Percentiles rank a stretch among this genome's conserved stretches.
Conservation (phyloP, 768 basidiomycete species). For the Sarcodon sp. region DNA sequence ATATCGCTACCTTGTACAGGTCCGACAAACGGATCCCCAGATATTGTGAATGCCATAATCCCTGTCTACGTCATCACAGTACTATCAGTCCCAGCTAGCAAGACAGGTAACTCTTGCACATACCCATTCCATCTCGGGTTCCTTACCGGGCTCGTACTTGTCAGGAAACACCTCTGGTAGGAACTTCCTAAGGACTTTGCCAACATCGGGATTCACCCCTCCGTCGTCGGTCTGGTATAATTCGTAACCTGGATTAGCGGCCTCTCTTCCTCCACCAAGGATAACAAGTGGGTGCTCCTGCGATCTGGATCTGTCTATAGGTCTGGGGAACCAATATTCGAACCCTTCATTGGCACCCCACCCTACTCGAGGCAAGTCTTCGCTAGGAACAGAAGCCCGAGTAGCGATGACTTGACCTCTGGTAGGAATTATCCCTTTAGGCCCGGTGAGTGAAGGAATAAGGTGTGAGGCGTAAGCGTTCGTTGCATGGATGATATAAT, state of each 20-base stretch:
- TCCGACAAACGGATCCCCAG: slow-evolving; percentile 54
- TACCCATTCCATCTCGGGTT: slow-evolving; percentile 79
- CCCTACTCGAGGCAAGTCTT: slow-evolving; percentile 32
- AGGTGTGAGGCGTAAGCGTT: slow-evolving; percentile 76
- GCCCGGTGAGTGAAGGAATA: slow-evolving; percentile 52
- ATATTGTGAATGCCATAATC: slow-evolving; percentile 65
- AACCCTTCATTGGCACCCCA: slow-evolving; percentile 32
- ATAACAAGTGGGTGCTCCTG: slow-evolving; percentile 44
- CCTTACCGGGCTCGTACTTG: slow-evolving; percentile 30
- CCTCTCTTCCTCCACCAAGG: slow-evolving; percentile 56
- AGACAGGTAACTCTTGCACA: slow-evolving; percentile 9
- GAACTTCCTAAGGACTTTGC: slow-evolving; percentile 40
- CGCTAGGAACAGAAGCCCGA: slow-evolving; percentile 25
- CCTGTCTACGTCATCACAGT: slow-evolving; percentile 44
- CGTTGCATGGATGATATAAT: slow-evolving; percentile 72
- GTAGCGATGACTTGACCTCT: slow-evolving; percentile 54
- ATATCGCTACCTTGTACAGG: slow-evolving; percentile 13
- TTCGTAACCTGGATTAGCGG: slow-evolving; percentile 30
- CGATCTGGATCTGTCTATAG: slow-evolving; percentile 12
- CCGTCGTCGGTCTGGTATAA: slow-evolving; percentile 47
- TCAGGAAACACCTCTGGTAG: slow-evolving; percentile 45
- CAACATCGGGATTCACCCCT: slow-evolving; percentile 30
- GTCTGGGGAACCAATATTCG: slow-evolving; percentile 82
- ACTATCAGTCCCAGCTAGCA: background rate
- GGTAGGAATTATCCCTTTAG: slow-evolving; percentile 47